Evolutionary conservation across 2,329 filamentous ascomycete genomes (phyloP).

Genomic region (Fusarium paranaense): DNA sequence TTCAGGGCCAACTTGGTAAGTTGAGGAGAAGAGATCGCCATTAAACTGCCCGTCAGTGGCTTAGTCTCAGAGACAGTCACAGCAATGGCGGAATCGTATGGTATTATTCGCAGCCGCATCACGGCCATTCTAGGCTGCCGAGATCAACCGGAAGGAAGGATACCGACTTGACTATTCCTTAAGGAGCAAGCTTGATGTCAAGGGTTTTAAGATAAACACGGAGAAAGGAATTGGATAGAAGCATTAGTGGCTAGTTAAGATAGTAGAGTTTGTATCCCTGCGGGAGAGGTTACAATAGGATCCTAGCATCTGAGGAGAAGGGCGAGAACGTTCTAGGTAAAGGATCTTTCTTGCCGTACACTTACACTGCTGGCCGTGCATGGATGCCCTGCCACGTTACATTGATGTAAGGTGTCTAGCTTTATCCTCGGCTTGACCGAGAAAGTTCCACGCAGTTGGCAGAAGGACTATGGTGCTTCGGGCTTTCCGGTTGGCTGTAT

Average conservation of each 20-base stretch:
- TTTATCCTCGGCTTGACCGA: neutral
- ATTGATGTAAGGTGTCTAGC: neutral
- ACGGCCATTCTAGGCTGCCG: neutral
- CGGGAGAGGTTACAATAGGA: neutral
- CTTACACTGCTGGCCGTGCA: neutral
- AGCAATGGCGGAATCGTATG: neutral
- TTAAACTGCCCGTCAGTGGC: neutral
- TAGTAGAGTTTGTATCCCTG: neutral
- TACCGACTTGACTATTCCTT: neutral
- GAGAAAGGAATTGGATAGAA: neutral
- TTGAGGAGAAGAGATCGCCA: neutral
- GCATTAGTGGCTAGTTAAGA: neutral
- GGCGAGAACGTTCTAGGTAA: neutral
- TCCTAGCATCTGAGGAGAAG: neutral
- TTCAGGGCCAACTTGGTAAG: neutral
- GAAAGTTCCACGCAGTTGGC: neutral
- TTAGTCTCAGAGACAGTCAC: neutral
- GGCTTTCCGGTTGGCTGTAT: neutral
- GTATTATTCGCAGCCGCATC: neutral
- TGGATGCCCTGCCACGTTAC: neutral
- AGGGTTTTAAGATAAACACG: neutral
- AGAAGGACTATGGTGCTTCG: neutral
- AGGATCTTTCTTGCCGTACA: neutral
- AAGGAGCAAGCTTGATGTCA: neutral
- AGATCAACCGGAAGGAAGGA: neutral